Evolutionary conservation across 805 yeast genomes (phyloP).

Genomic region (Sugiyamaella mastotermitis): DNA sequence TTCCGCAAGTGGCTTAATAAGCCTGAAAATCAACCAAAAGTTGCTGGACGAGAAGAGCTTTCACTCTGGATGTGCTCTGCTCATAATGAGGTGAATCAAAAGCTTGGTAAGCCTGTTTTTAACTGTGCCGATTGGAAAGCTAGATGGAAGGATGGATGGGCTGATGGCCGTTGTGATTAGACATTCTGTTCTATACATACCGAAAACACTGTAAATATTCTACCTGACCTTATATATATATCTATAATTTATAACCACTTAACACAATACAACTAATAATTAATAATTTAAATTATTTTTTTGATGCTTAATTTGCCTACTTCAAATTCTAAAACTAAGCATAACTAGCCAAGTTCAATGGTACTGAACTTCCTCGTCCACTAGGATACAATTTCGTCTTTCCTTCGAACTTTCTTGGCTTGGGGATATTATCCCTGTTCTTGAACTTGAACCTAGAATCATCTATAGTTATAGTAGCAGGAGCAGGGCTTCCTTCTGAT

Average conservation of each 20-base stretch:
- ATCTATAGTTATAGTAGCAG: slow-evolving; percentile 45
- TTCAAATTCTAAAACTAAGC: too few species aligned
- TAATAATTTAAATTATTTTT: too few species aligned
- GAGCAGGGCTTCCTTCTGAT: slow-evolving; percentile 6
- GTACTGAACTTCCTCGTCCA: slow-evolving; percentile 91
- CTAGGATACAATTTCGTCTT: slow-evolving; percentile 81
- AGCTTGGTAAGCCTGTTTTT: slow-evolving; percentile 78
- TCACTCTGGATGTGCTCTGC: slow-evolving; percentile 94
- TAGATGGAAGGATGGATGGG: slow-evolving; percentile 96
- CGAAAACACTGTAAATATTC: too few species aligned
- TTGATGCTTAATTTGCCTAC: too few species aligned
- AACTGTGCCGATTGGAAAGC: slow-evolving; percentile 87
- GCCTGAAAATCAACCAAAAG: slow-evolving; percentile 40
- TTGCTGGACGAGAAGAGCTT: slow-evolving; percentile 57
- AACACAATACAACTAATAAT: too few species aligned
- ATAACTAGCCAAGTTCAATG: slow-evolving; percentile 47
- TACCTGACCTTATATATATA: too few species aligned
- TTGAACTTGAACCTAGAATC: slow-evolving; percentile 68
- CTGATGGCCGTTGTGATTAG: slow-evolving; percentile 50
- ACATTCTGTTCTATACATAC: too few species aligned
- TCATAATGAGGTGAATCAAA: slow-evolving; percentile 86
- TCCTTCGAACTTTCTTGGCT: slow-evolving; percentile 75
- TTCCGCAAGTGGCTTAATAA: slow-evolving; percentile 55
- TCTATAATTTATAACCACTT: too few species aligned
- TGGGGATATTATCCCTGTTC: slow-evolving; percentile 67